Evolutionary conservation across 1,139 yeast species (phyloP), one percentile per base, ranked within the genome.

Genomic region (Magnusiomyces magnusii): DNA sequence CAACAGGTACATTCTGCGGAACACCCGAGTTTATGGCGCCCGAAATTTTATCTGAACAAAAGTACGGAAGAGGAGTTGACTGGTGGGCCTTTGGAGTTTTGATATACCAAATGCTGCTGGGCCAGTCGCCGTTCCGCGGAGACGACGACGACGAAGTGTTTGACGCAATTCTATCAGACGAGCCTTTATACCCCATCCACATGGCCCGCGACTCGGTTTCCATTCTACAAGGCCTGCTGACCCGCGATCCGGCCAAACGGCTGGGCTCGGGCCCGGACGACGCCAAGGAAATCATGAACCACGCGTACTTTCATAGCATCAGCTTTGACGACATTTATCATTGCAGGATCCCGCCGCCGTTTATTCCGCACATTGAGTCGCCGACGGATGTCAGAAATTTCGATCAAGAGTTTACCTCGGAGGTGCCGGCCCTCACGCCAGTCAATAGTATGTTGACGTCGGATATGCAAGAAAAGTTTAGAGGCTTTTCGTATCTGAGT

Each of bases 41-140:
- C 0, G 99, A 93, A 74, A 92, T 93, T 66, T 80, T 95, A 68
- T 85, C 89, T 60, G 98, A 95, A 59, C 96, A 91, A 72, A 87
- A 86, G 62, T 93, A 93, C 69, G 95, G 91, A 56, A 83, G 96
- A 67, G 87, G 95, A 54, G 99, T 93, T 58, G 99, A 93, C 74
- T 95, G 99, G 99, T 93, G 99, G 99, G 98, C 99, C 0, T 90
- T 92, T 78, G 99, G 99, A 58, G 98, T 95, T 42, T 78, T 93
- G 64, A 78, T 95, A 63, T 93, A 92, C 75, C 99, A 93, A 74
- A 93, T 93, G 99, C 79, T 93, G 61, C 79, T 93, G 62, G 95
- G 97, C 58, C 96, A 93, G 74, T 89, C 97, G 2, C 99, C 99
- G 52, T 93, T 93, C 76, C 87, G 95, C 66, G 99, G 99, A 64